Evolutionary conservation across 2,329 filamentous ascomycete genomes (phyloP), one percentile per base, ranked within the genome.

Genomic region (Blastomyces silverae): DNA sequence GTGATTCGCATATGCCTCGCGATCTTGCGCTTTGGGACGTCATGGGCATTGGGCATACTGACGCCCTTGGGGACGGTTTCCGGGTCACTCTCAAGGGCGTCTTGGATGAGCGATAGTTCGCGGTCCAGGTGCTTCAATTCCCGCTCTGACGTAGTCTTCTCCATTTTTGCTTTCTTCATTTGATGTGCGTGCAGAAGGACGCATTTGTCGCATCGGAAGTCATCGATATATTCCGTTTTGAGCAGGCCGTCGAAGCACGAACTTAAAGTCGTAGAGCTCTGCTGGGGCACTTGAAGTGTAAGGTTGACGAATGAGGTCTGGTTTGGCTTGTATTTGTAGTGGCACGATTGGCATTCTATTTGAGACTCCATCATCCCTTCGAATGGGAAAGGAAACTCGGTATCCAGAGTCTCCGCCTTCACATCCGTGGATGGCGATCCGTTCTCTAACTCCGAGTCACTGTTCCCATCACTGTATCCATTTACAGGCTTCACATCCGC

Each of bases 121-220:
- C 79, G 76, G 66, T 83, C 79, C 0, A 89, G 78, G 17, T 76
- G 78, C 48, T 76, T 74, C 70, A 79, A 83, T 68, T 83, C 84
- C 25, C 74, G 75, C 5, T 84, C 81, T 0, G 85, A 84, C 28
- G 75, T 81, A 3, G 84, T 81, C 64, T 79, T 83, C 44, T 79
- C 76, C 44, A 88, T 74, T 67, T 91, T 86, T 7, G 81, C 79
- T 67, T 85, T 80, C 68, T 91, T 84, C 61, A 83, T 77, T 39
- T 86, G 81, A 63, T 90, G 79, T 3, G 92, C 92, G 75, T 96
- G 89, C 55, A 90, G 78, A n/a, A 99, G 82, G 28, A 92, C 87
- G 73, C 94, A 99, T 77, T 87, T 90, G 71, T 97, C 94, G 79
- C 94, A 99, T 70, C 90, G 92, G 81, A 95, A 99, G 74, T 96